Conservation (phyloP, 108 stramenopile genomes). For the Conticribra weissflogii region DNA sequence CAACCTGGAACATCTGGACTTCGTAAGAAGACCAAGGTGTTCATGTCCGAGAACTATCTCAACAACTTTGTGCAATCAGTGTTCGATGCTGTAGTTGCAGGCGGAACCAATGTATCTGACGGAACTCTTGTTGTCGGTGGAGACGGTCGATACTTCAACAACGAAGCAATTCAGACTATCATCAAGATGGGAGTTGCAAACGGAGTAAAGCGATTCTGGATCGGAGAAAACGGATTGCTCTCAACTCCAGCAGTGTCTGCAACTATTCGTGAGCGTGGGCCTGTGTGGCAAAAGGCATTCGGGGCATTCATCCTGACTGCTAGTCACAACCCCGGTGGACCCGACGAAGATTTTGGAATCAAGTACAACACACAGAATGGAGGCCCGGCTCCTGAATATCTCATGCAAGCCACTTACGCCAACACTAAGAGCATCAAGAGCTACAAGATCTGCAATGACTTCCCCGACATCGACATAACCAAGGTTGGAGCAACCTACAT, state of each 20-base stretch:
- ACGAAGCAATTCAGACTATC: conserved; percentile 95
- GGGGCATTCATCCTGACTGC: conserved; percentile 99
- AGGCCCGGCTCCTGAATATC: conserved; percentile 94
- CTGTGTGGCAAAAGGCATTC: conserved; percentile 95
- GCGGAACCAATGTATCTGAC: conserved; percentile 85
- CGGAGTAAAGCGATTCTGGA: conserved; percentile 95
- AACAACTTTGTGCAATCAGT: conserved; percentile 99
- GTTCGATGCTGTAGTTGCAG: conserved; percentile 89
- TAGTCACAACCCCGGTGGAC: conserved; percentile 99
- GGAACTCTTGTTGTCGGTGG: conserved; percentile 96
- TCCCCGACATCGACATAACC: conserved; percentile 91
- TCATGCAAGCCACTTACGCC: conserved; percentile 92
- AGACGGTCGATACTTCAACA: conserved; percentile 99
- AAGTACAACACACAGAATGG: conserved; percentile 99
- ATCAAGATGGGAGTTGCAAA: conserved; percentile 96
- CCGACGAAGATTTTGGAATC: conserved; percentile 98
- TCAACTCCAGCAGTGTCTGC: conserved; percentile 99
- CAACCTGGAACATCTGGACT: conserved; percentile 99
- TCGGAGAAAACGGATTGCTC: conserved; percentile 96
- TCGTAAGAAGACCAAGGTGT: conserved; percentile 98
- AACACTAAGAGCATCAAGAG: conserved; percentile 87
- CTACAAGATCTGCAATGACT: conserved; percentile 92
- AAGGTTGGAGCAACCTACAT: conserved; percentile 77
- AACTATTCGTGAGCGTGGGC: conserved; percentile 94
- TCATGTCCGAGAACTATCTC: conserved; percentile 94